These are phyloP conservation scores for Antarctomyces pellizariae DNA, from an alignment of 495 filamentous ascomycete species.

Conservation along the genomic window DNA sequence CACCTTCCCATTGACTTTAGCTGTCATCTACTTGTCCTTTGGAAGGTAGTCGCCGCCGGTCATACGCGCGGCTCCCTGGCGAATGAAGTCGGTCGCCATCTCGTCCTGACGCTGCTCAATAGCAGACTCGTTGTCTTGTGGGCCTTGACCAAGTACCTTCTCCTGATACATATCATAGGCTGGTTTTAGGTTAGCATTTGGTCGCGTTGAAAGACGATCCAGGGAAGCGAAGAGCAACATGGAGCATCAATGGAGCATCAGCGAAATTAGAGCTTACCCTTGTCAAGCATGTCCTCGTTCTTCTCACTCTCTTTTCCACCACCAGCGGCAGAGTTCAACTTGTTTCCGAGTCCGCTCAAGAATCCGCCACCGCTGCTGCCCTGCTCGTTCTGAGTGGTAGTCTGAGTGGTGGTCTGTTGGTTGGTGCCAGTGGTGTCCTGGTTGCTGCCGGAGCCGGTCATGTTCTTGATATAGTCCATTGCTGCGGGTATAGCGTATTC, in stretches of 20 bases:
- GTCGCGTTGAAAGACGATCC: neutral
- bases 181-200: conserved; percentile 9
- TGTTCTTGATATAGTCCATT: neutral
- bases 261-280: conserved; percentile 18
- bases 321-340: conserved; percentile 35
- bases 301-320: conserved; percentile 43
- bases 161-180: conserved; percentile 47
- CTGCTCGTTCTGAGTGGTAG: neutral
- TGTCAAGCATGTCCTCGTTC: conserved; percentile 44
- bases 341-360: conserved; percentile 26
- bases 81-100: conserved; percentile 36
- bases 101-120: conserved; percentile 56
- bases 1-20: too few relatives aligned
- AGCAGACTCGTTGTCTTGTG: conserved; percentile 46
- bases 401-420: neutral
- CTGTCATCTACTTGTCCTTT: conserved; percentile 37
- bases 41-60: conserved; percentile 39
- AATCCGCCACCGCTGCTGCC: conserved; percentile 17
- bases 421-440: neutral
- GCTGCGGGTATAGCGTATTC: too few relatives aligned
- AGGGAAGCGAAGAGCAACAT: neutral
- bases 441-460: neutral
- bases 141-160: conserved; percentile 34
- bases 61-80: conserved; percentile 32
- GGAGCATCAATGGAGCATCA: too few relatives aligned